Base-by-base conservation (phyloP, 495 filamentous ascomycete species). In the Xylaria telfairii region DNA sequence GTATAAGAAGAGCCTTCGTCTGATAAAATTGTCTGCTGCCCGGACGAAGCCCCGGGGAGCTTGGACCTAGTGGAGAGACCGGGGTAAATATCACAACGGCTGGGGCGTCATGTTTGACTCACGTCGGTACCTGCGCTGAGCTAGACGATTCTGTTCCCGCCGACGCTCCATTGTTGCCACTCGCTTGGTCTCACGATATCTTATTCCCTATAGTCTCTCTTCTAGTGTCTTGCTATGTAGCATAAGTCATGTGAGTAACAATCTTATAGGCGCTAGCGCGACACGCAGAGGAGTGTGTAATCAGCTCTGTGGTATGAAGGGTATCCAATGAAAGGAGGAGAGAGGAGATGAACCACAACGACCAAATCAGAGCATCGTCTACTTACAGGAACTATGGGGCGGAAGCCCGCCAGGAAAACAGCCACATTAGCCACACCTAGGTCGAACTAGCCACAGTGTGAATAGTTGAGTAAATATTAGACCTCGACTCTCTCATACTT, bases 41-140 rank as follows among this genome's bases (percentile, higher is more conserved):
- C 5, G n/a, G n/a, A 28, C 24, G 24, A 15, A 28, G 24, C 13
- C 32, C 56, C 9, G 17, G 24, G 32, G 56, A 34, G 17, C 30
- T 37, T 17, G 17, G 54, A 9, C 28, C 5, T 10, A 59, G 56
- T 13, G 56, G 56, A 21, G 13, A 4, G 30, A 42, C 32, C 49
- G 65, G 59, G 54, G 4, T 13, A 53, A 26, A 21, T 28, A 42
- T 46, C 28, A 61, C 56, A 42, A 19, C 21, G 32, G 30, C 53
- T 34, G 46, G 71, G 65, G 34, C 34, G 61, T 39, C 32, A 53
- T 37, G 13, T 56, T 66, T 15, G 13, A 73, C 73, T 60, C 47
- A 75, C 73, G 47, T 28, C 74, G 74, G 49, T 68, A 75, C 30
- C 68, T 69, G 51, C 74, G 67, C 26, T 75, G 74, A 4, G 74